phyloP scores from a whole-genome alignment of 768 basidiomycete genomes.

The Lentinula raphanica region DNA sequence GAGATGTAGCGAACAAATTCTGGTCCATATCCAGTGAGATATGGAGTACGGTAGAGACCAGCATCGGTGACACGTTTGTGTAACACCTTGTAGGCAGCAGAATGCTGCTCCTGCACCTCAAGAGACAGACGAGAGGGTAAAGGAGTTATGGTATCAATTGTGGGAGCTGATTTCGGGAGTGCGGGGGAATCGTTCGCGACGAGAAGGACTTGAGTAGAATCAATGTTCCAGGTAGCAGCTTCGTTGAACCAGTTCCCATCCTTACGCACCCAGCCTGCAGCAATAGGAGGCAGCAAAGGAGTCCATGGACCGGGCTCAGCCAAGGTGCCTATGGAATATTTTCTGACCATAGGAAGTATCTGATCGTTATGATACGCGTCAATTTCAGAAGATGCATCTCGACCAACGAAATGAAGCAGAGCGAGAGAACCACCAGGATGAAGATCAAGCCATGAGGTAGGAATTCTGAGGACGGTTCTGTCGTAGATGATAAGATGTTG shows the following conservation, averaged over 20 bases:
- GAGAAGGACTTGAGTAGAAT: slow-evolving; percentile 57
- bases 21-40: slow-evolving; percentile 83
- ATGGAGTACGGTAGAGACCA: slow-evolving; percentile 82
- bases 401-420: slow-evolving; percentile 90
- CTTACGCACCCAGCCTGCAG: slow-evolving; percentile 75
- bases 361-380: slow-evolving; percentile 79
- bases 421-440: slow-evolving; percentile 91
- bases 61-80: slow-evolving; percentile 70
- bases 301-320: slow-evolving; percentile 58
- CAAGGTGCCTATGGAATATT: slow-evolving; percentile 69
- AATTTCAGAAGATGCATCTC: slow-evolving; percentile 93
- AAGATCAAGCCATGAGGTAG: slow-evolving; percentile 69
- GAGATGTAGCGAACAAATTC: slow-evolving; percentile 77
- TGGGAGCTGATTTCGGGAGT: slow-evolving; percentile 20
- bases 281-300: slow-evolving; percentile 82
- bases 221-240: slow-evolving; percentile 38
- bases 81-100: slow-evolving; percentile 74
- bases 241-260: slow-evolving; percentile 61
- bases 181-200: slow-evolving; percentile 34
- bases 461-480: slow-evolving; percentile 57
- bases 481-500: slow-evolving; percentile 72
- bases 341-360: slow-evolving; percentile 49
- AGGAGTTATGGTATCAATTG: slow-evolving; percentile 47
- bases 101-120: slow-evolving; percentile 58
- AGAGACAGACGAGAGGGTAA: slow-evolving; percentile 51